Evolutionary conservation across 768 basidiomycete genomes (phyloP), one percentile per base, ranked within the genome.

Genomic region (Daedaleopsis sinensis): DNA sequence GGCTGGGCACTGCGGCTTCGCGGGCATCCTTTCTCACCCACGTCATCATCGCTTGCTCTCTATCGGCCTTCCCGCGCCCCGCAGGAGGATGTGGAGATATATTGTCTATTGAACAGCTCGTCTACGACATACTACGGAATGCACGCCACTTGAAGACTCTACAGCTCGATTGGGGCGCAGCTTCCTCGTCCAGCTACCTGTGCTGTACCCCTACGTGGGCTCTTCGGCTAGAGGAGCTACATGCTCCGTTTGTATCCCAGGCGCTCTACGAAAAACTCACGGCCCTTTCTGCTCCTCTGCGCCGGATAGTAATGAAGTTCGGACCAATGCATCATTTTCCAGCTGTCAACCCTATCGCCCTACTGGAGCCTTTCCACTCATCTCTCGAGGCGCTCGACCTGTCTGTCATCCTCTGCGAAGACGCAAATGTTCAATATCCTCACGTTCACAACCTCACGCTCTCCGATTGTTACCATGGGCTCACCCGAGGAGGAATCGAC

Each of bases 161-260:
- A 13, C 21, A 23, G 35, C 35, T 54, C 11, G 58, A 59, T 37
- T 59, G 58, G 58, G 52, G 52, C 23, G 51, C 58, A 3, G 58
- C 58, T 5, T 36, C 52, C 11, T 37, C 47, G n/a, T 43, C 52
- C 5, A 21, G 46, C 46, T 59, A 48, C 39, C 58, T 59, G 19
- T 21, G 15, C 13, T 35, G 13, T 19, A 37, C 47, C 5, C 15
- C 37, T 12, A 8, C 37, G 15, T 2, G 44, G 12, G 43, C 53
- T 37, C 13, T 16, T 5, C 24, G 18, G 19, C 23, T 55, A 18
- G 47, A 55, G 19, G 59, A 60, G 18, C 37, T 55, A 5, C 19
- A 21, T 12, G 21, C 32, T 2, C 38, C 53, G 1, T 44, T 50
- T 44, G n/a, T 50, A 11, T 60, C 48, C 15, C 59, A 55, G 5